Conservation (phyloP, 2,329 filamentous ascomycete genomes). For the Alternaria triticimaculans region DNA sequence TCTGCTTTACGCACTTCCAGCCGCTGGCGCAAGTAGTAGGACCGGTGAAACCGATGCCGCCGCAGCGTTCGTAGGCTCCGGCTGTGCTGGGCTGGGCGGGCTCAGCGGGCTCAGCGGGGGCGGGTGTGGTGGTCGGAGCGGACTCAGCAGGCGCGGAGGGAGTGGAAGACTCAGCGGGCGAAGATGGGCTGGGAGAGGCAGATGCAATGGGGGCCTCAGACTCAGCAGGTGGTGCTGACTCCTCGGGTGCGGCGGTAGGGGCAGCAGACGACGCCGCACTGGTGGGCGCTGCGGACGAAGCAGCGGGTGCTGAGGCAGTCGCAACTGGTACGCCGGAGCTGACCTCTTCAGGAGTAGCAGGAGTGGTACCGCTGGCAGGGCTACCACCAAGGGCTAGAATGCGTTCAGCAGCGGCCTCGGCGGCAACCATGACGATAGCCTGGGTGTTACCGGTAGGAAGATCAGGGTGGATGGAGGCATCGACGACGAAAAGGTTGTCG, state of each 20-base stretch:
- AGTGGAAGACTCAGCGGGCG: not conserved
- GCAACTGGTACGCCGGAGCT: slow-evolving; percentile 1
- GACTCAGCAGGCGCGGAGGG: slow-evolving; percentile 9
- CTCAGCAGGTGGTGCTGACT: slow-evolving; percentile 7
- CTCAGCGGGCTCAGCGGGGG: not conserved
- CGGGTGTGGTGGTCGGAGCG: not conserved
- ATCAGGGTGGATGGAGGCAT: slow-evolving; percentile 65
- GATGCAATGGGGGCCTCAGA: slow-evolving; percentile 5
- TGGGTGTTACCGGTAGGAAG: slow-evolving; percentile 73
- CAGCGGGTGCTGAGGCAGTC: not conserved
- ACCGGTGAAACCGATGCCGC: slow-evolving; percentile 51
- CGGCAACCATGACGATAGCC: slow-evolving; percentile 68
- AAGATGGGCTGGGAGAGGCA: not conserved
- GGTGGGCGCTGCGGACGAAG: slow-evolving; percentile 3
- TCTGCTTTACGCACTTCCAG: slow-evolving; percentile 47
- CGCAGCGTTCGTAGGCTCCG: slow-evolving; percentile 51
- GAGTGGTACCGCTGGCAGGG: slow-evolving; percentile 20
- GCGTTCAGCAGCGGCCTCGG: slow-evolving; percentile 65
- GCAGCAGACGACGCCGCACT: not conserved
- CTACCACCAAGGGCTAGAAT: slow-evolving; percentile 53
- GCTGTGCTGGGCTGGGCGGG: slow-evolving; percentile 1
- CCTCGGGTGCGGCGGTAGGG: slow-evolving; percentile 14
- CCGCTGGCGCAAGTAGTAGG: slow-evolving; percentile 49
- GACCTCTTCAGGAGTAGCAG: slow-evolving; percentile 9
- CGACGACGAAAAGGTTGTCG: slow-evolving; percentile 54